These are phyloP conservation scores for Allium cepa DNA, from an alignment of 106 monocot species.

Conservation along the genomic window DNA sequence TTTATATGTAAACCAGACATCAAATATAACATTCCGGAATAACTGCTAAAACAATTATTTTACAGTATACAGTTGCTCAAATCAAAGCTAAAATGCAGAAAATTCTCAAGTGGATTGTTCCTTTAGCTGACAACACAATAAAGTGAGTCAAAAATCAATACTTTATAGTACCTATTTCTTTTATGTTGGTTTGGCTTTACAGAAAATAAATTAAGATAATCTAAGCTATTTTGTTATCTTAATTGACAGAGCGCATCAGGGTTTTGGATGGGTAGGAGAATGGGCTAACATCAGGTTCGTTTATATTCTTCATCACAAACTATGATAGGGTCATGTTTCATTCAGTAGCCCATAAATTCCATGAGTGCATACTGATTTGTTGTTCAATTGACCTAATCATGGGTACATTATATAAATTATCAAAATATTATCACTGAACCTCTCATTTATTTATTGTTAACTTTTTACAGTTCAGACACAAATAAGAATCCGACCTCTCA, in stretches of 20 bases:
- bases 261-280: constrained; percentile 94
- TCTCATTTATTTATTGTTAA: not conserved
- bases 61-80: constrained; percentile 52
- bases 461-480: constrained; percentile 27
- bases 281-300: constrained; percentile 81
- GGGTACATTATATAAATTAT: not conserved
- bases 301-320: not conserved
- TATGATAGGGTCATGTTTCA: too few relatives aligned
- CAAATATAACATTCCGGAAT: too few relatives aligned
- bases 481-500: constrained; percentile 14
- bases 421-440: not conserved
- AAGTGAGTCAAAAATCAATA: constrained; percentile 23
- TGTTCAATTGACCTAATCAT: too few relatives aligned
- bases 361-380: too few relatives aligned
- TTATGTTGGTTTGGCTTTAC: not conserved
- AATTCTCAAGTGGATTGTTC: constrained; percentile 61
- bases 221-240: too few relatives aligned
- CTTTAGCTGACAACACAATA: constrained; percentile 73
- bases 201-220: not conserved
- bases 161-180: too few relatives aligned
- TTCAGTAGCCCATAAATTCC: too few relatives aligned
- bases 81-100: constrained; percentile 84
- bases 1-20: not conserved
- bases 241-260: constrained; percentile 77
- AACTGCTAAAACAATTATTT: not conserved